Conservation (phyloP, 2,329 filamentous ascomycete species). For the Colletotrichum theobromicola region DNA sequence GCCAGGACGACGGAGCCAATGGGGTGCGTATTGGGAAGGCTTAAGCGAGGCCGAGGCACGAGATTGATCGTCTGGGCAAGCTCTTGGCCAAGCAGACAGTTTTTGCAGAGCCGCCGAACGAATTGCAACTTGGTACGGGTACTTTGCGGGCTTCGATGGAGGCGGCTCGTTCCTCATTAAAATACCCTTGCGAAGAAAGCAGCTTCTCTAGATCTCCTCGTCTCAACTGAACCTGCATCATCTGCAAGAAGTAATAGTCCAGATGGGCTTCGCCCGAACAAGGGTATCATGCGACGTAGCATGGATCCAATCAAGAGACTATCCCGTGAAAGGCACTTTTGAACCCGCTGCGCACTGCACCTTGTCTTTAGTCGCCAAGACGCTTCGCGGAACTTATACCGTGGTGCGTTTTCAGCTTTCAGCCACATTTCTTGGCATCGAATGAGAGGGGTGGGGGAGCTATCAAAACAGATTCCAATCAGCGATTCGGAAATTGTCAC, state of each 20-base stretch:
- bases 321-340: rapidly evolving
- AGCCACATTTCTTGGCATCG: background rate
- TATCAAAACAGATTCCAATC: background rate
- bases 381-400: background rate
- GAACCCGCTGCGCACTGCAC: background rate
- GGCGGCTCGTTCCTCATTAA: background rate
- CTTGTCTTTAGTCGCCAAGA: background rate
- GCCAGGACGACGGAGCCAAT: background rate
- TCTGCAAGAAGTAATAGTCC: background rate
- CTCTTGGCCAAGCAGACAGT: background rate
- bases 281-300: background rate
- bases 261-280: background rate
- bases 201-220: background rate
- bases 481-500: background rate
- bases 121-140: background rate
- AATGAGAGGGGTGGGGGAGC: background rate
- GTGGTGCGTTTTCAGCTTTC: background rate
- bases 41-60: background rate
- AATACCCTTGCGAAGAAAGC: background rate
- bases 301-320: background rate
- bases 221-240: background rate
- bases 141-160: background rate
- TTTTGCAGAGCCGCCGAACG: background rate
- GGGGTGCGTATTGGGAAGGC: background rate
- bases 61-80: background rate